phyloP scores from a whole-genome alignment of 192 early-diverging fungal species.

The Mortierella hygrophila region DNA sequence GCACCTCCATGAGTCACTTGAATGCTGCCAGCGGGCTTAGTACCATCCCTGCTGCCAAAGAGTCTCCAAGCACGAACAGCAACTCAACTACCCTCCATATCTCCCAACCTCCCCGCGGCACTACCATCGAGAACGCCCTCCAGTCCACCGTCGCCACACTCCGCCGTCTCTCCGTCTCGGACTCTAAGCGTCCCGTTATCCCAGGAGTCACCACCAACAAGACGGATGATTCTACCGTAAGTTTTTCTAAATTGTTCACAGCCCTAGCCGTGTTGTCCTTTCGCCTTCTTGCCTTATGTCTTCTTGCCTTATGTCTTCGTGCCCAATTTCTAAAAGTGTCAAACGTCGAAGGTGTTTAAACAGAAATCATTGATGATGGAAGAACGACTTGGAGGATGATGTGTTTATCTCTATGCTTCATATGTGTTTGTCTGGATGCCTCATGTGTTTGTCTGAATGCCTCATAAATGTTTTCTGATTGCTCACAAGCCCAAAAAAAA shows the following conservation, averaged over 20 bases:
- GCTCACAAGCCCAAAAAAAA: slow-evolving; percentile 1
- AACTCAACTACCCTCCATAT: slow-evolving; percentile 48
- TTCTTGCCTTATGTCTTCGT: too few relatives aligned
- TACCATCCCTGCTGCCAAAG: slow-evolving; percentile 13
- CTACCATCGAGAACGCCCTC: slow-evolving; percentile 57
- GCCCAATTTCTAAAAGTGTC: too few relatives aligned
- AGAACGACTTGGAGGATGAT: too few relatives aligned
- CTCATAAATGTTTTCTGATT: not conserved
- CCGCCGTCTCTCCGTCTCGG: slow-evolving; percentile 57
- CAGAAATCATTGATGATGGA: too few relatives aligned
- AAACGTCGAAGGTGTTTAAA: too few relatives aligned
- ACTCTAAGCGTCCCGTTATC: slow-evolving; percentile 42
- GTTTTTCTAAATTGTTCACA: not conserved
- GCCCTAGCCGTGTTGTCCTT: not conserved
- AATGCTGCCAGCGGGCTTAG: slow-evolving; percentile 4
- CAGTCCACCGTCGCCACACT: slow-evolving; percentile 59
- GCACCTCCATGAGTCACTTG: slow-evolving; percentile 21
- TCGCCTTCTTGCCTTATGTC: not conserved
- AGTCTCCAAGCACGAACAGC: not conserved
- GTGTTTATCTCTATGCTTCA: too few relatives aligned
- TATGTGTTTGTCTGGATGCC: too few relatives aligned
- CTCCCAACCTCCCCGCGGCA: slow-evolving; percentile 51
- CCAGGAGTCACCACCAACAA: slow-evolving; percentile 16
- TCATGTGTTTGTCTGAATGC: too few relatives aligned
- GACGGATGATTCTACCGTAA: slow-evolving; percentile 47